A percentile compares a stretch with the other conserved stretches of the same genome.
Conservation (phyloP, 2,329 filamentous ascomycete species). For the Cladorrhinum sp. region DNA sequence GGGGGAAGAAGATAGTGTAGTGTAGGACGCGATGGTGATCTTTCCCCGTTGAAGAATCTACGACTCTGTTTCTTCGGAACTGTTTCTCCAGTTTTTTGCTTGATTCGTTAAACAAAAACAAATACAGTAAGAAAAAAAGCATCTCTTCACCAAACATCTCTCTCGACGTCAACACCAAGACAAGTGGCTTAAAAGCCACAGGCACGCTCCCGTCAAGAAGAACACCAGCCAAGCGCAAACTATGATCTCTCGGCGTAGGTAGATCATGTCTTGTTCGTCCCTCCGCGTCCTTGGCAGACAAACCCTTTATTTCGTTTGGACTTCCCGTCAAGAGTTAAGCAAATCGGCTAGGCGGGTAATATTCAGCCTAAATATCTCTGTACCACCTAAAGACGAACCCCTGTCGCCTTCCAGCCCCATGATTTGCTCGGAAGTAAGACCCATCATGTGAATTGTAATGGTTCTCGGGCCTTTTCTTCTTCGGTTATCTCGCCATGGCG, state of each 20-base stretch:
- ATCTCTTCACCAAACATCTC: not conserved
- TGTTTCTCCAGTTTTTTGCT: too few species aligned
- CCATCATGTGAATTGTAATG: not conserved
- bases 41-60: too few species aligned
- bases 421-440: not conserved
- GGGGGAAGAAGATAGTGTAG: too few species aligned
- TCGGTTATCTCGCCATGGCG: conserved; percentile 19
- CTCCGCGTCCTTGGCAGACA: not conserved
- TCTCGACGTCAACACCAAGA: not conserved
- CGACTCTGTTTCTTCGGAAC: too few species aligned
- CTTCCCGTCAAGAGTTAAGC: conserved; percentile 6
- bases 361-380: conserved; percentile 21
- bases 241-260: not conserved
- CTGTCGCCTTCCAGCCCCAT: not conserved
- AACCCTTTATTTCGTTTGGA: not conserved
- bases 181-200: not conserved
- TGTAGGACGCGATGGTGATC: too few species aligned
- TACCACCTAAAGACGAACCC: conserved; percentile 3
- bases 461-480: conserved; percentile 26
- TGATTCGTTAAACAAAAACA: too few species aligned
- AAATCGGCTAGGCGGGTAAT: not conserved
- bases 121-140: too few species aligned
- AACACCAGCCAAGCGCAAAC: not conserved
- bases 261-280: not conserved
- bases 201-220: too few species aligned